These are phyloP conservation scores for Coleophoma crateriformis DNA, from an alignment of 2,329 filamentous ascomycete genomes.

Conservation along the genomic window DNA sequence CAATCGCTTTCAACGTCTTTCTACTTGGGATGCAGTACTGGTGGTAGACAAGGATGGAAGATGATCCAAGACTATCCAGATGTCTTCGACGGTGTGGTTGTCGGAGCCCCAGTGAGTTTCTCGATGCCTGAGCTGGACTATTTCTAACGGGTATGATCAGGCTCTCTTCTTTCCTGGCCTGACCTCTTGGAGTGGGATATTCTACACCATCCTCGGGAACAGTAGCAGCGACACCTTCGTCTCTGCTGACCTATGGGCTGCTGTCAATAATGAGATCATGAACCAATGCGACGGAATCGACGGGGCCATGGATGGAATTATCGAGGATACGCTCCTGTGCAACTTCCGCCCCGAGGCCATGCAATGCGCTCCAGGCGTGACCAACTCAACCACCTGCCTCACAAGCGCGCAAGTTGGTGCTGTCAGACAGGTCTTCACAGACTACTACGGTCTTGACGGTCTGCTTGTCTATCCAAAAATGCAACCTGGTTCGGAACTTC, in stretches of 20 bases:
- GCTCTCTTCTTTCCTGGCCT: constrained; percentile 20
- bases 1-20: constrained; percentile 27
- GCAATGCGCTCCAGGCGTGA: constrained; percentile 11
- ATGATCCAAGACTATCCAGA: constrained; percentile 33
- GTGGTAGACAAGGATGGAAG: constrained; percentile 35
- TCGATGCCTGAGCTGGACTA: not conserved
- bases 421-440: constrained; percentile 35
- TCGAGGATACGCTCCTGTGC: constrained; percentile 32
- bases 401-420: constrained; percentile 35
- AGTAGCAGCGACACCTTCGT: constrained; percentile 5
- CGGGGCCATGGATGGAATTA: constrained; percentile 30
- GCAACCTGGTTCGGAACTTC: constrained; percentile 38
- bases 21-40: constrained; percentile 35
- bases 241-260: constrained; percentile 11
- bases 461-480: constrained; percentile 43
- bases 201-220: constrained; percentile 11
- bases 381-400: constrained; percentile 34
- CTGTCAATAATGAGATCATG: constrained; percentile 22
- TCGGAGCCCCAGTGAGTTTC: constrained; percentile 25
- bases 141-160: not conserved
- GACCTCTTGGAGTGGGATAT: constrained; percentile 11
- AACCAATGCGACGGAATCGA: constrained; percentile 32
- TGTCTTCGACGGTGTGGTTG: constrained; percentile 36
- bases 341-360: constrained; percentile 22
- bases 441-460: constrained; percentile 35